Evolutionary conservation across 306 rosid genomes (phyloP).

Genomic region (Begonia masoniana): DNA sequence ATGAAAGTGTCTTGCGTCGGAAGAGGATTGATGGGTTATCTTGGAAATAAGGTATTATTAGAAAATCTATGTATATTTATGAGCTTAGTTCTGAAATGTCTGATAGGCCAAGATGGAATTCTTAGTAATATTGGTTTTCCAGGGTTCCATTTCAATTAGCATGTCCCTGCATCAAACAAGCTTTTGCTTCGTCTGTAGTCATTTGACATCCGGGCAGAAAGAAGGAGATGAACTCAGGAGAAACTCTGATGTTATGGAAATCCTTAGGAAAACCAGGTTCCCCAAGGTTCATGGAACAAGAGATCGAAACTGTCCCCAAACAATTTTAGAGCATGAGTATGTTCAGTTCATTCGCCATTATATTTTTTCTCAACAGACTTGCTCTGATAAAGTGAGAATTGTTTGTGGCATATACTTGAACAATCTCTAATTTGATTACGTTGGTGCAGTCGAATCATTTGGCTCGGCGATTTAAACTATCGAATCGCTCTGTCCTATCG

Average conservation of each 20-base stretch:
- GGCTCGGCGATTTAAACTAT: conserved; percentile 98
- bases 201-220: conserved; percentile 97
- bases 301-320: conserved; percentile 65
- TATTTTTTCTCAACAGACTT: not conserved
- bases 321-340: conserved; percentile 87
- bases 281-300: conserved; percentile 67
- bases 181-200: conserved; percentile 96
- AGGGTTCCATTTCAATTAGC: conserved; percentile 99
- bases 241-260: conserved; percentile 97
- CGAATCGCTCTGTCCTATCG: conserved; percentile 95
- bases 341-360: conserved; percentile 7
- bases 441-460: conserved; percentile 67
- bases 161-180: conserved; percentile 98
- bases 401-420: conserved; percentile 5
- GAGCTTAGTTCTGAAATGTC: no score
- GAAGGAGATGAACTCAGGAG: conserved; percentile 96
- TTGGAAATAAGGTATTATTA: conserved; percentile 78
- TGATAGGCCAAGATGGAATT: no score
- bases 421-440: conserved; percentile 2
- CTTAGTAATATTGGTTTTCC: conserved; percentile 18
- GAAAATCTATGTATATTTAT: no score
- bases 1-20: conserved; percentile 99
- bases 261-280: conserved; percentile 88
- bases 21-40: conserved; percentile 98
- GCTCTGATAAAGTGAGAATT: not conserved